Evolutionary conservation across 495 filamentous ascomycete species (phyloP), one percentile per base, ranked within the genome.

Genomic region (Penicillium canariense): DNA sequence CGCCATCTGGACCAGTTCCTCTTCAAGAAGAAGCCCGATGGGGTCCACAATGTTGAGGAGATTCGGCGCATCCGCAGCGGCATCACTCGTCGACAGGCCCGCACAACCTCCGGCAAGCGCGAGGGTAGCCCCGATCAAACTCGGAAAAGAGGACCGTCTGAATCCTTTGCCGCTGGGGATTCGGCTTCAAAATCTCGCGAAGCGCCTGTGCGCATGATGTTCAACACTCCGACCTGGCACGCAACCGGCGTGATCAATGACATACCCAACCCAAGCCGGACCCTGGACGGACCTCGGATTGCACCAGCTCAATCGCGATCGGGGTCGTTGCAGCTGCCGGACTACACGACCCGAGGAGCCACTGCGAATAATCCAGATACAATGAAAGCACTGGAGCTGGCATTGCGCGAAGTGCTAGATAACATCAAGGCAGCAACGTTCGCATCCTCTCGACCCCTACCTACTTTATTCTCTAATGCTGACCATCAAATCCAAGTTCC

Each of bases 1-100:
- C 87, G 91, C 32, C 91, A 96, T 73, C 81, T 96, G 23, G 91
- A 96, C 65, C 80, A 94, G 30, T 96, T 91, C 66, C 87, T 96
- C 56, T 89, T 88, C 66, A 85, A 87, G 59, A 92, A 89, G 71
- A 96, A 96, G 64, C 80, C 90, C 3, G 91, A 96, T 70, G 91
- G 90, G 8, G 63, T 95, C 38, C 91, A 96, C 70, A 80, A 95
- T 73, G 87, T 96, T 27, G 88, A 91, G 5, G 88, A 88, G 69
- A 96, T 96, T 66, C 79, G 83, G 61, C 87, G 85, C 67, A 76
- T 94, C 58, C 82, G 91, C 52, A 85, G 87, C 36, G 81, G 82
- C 28, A 92, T 96, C 72, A 96, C 91, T 38, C 82, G 91, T 36
- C 78, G 91, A 54, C 87, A 92, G 68, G 82, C 88, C 3, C 81